Evolutionary conservation across 2,329 filamentous ascomycete genomes (phyloP), one percentile per base, ranked within the genome.

Genomic region (Xylaria sp.): DNA sequence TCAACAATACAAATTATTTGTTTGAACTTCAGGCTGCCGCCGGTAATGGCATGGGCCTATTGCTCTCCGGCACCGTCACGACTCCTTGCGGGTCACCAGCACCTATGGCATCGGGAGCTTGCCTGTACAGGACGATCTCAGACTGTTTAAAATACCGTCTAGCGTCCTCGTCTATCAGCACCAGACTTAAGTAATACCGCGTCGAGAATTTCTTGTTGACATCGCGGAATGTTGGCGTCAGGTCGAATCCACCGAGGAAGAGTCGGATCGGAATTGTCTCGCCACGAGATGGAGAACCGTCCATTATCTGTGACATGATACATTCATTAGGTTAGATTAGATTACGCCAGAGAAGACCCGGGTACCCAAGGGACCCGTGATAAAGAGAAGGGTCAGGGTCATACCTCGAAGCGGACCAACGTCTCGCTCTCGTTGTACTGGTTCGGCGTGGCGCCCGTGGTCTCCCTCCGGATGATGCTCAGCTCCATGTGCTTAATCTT

Each of bases 401-500:
- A 43, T 81, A 93, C 91, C 89, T 99, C 96, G 77, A 99, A 99
- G 73, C 97, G 90, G 66, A 99, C 96, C 75, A 99, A 84, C 2
- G 96, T 99, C 83, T 99, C 96, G 82, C 94, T 98, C 85, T 99
- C 97, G 80, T 99, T 99, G 84, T 99, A 99, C 82, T 99, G 97
- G 80, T 99, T 99, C 7, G 96, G 96, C 25, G 96, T 94, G 5
- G 94, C 94, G 64, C 97, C 96, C 0, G 96, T 99, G 2, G 96
- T 99, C 83, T 99, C 96, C 75, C 97, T 87, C 74, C 97, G 89
- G 80, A 99, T 99, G 77, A 99, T 99, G 74, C 94, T 97, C 71
- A 99, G 84, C 84, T 99, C 96, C 96, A 99, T 99, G 82, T 99
- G 96, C 84, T 98, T 98, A 82, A 99, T 99, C 90, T 99, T 99